These are phyloP conservation scores for Pythium volutum DNA, from an alignment of 352 stramenopile genomes.

Conservation along the genomic window DNA sequence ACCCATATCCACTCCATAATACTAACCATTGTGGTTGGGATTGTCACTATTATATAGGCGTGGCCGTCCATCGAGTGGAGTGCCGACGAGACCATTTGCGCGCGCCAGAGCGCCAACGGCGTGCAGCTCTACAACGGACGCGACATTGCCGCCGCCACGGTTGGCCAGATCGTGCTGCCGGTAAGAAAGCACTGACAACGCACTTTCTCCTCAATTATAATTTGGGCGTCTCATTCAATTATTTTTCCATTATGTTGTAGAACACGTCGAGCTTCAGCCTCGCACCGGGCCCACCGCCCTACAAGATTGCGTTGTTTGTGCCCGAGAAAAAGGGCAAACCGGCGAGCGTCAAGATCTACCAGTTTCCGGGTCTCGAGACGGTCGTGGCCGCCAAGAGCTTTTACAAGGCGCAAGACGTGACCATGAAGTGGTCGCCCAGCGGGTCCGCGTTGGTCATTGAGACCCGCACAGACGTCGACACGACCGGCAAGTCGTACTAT, in stretches of 20 bases:
- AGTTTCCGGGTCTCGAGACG: conserved; percentile 66
- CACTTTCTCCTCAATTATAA: background rate
- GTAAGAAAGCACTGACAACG: conserved; percentile 32
- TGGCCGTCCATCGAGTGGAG: conserved; percentile 92
- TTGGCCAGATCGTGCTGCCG: conserved; percentile 71
- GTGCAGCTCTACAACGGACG: conserved; percentile 78
- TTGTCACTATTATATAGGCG: conserved; percentile 34
- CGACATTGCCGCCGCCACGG: conserved; percentile 48
- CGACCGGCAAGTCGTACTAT: conserved; percentile 96
- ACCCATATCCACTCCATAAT: no score
- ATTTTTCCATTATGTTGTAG: conserved; percentile 25
- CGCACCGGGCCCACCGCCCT: conserved; percentile 67
- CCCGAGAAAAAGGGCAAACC: conserved; percentile 90
- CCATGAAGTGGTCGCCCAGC: conserved; percentile 88
- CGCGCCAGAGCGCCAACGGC: conserved; percentile 67
- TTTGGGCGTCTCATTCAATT: no score
- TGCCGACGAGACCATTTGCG: conserved; percentile 84
- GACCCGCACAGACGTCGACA: conserved; percentile 91
- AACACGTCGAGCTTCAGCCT: conserved; percentile 84
- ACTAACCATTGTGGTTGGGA: background rate
- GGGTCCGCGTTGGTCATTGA: conserved; percentile 87
- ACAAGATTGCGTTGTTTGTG: conserved; percentile 86
- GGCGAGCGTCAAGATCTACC: conserved; percentile 81
- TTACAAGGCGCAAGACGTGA: conserved; percentile 90
- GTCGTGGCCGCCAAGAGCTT: conserved; percentile 84